Evolutionary conservation across 2,329 filamentous ascomycete genomes (phyloP).

Genomic region (Alternaria solani): DNA sequence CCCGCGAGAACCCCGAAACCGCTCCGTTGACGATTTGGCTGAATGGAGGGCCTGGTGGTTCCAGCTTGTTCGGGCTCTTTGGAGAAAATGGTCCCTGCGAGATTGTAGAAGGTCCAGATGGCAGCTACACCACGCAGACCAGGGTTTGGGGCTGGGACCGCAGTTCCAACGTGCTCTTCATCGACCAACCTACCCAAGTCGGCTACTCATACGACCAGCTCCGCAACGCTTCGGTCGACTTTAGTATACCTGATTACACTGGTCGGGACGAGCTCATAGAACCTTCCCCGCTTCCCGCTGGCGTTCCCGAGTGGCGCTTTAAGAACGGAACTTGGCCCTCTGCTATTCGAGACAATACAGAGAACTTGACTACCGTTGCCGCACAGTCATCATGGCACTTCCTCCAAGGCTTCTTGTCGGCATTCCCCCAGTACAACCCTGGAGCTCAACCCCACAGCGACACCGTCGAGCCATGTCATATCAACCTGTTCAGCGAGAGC

Average conservation of each 20-base stretch:
- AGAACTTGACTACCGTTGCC: slow-evolving; percentile 65
- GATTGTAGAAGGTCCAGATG: slow-evolving; percentile 54
- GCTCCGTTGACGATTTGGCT: slow-evolving; percentile 67
- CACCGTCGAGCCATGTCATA: slow-evolving; percentile 57
- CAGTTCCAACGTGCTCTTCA: slow-evolving; percentile 66
- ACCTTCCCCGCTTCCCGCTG: slow-evolving; percentile 42
- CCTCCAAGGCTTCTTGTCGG: slow-evolving; percentile 66
- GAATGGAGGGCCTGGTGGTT: slow-evolving; percentile 72
- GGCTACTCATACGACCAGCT: slow-evolving; percentile 72
- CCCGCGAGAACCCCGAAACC: slow-evolving; percentile 59
- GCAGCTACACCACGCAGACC: slow-evolving; percentile 62
- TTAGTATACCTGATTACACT: slow-evolving; percentile 9
- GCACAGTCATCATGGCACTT: slow-evolving; percentile 72
- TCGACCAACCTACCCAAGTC: slow-evolving; percentile 73
- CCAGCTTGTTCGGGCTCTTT: slow-evolving; percentile 71
- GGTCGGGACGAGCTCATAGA: slow-evolving; percentile 12
- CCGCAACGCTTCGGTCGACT: slow-evolving; percentile 58
- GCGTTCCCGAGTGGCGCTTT: slow-evolving; percentile 52
- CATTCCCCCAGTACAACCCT: slow-evolving; percentile 67
- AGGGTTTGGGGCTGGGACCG: slow-evolving; percentile 73
- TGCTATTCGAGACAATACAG: slow-evolving; percentile 57
- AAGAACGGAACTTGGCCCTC: slow-evolving; percentile 73
- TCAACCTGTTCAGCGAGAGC: slow-evolving; percentile 74
- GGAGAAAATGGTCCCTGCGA: slow-evolving; percentile 63
- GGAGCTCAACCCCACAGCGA: slow-evolving; percentile 51